Evolutionary conservation across 148 eudicot species (phyloP).

Genomic region (Amaranthus hypochondriacus): DNA sequence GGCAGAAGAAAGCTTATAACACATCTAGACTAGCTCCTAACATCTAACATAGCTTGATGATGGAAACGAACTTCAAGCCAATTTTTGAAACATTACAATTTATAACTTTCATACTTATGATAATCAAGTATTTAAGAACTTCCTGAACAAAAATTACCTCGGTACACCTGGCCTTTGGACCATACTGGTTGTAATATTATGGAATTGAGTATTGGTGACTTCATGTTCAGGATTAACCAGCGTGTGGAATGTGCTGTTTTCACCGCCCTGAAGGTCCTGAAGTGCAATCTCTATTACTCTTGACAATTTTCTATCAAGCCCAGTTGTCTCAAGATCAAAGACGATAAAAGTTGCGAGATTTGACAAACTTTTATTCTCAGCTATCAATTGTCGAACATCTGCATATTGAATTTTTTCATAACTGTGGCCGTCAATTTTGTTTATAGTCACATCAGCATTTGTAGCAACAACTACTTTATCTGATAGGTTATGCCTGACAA

Average conservation of each 20-base stretch:
- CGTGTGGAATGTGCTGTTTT: conserved; percentile 77
- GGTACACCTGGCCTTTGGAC: conserved; percentile 67
- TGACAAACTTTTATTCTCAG: conserved; percentile 44
- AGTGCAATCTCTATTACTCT: conserved; percentile 83
- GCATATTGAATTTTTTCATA: conserved; percentile 31
- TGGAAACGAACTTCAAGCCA: neutral
- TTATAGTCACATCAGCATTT: conserved; percentile 28
- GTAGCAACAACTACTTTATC: conserved; percentile 27
- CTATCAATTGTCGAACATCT: conserved; percentile 41
- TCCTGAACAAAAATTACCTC: conserved; percentile 40
- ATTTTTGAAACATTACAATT: neutral
- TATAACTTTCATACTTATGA: neutral
- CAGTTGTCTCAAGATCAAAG: conserved; percentile 88
- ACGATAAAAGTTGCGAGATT: conserved; percentile 48
- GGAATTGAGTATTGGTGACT: conserved; percentile 52
- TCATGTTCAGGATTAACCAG: conserved; percentile 66
- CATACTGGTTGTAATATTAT: conserved; percentile 59
- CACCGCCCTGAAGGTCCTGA: conserved; percentile 75
- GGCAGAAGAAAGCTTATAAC: neutral
- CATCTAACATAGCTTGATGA: conserved; percentile 3
- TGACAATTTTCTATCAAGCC: conserved; percentile 45
- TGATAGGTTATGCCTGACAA: conserved; percentile 38
- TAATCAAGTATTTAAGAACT: conserved; percentile 5
- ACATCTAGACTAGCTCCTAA: neutral
- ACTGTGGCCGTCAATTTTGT: conserved; percentile 31